Base-by-base conservation (phyloP, 176 grass and related monocot genomes). In the Ampelocalamus luodianensis region DNA sequence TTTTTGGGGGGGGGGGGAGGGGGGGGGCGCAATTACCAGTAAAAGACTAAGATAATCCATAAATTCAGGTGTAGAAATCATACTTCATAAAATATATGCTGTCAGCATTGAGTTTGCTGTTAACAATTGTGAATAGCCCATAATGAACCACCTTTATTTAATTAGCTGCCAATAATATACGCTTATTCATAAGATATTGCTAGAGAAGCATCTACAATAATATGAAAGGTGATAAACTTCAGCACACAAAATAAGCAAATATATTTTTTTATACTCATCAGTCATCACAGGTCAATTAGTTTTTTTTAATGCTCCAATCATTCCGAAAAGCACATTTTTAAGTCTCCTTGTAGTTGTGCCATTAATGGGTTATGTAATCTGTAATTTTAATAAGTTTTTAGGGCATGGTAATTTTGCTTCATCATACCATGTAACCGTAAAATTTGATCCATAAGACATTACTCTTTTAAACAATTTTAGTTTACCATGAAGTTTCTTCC, bases 381-480 rank as follows among this genome's bases (percentile, higher is more conserved):
- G 12, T 65, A 29, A 17, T 79, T 45, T 79, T 37, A 12, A 45
- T 78, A 78, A 63, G 37, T 61, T 61, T 62, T 22, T 60, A 61
- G 17, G 36, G 51, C 18, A 68, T 18, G 9, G 5, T 1, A 34
- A 17, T 18, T 6, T 65, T 50, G 16, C 27, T 74, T 53, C 9
- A 36, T 74, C 45, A 54, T 74, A 74, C 27, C 29, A 54, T n/a
- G 17, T 68, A 80, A 38, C 29, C 1, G 5, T 61, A 72, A 32
- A 29, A 72, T 46, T 34, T 34, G 37, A 61, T 45, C 24, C 18
- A 43, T n/a, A 72, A 65, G 17, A 4, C 10, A 43, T 1, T 3
- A 23, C 32, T 7, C 20, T 71, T 17, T 56, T 55, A 10, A n/a
- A 58, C 22, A 32, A 27, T 49, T 45, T 63, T 42, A 82, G 13